Conservation (phyloP, 805 yeast species). For the Candida insectorum region DNA sequence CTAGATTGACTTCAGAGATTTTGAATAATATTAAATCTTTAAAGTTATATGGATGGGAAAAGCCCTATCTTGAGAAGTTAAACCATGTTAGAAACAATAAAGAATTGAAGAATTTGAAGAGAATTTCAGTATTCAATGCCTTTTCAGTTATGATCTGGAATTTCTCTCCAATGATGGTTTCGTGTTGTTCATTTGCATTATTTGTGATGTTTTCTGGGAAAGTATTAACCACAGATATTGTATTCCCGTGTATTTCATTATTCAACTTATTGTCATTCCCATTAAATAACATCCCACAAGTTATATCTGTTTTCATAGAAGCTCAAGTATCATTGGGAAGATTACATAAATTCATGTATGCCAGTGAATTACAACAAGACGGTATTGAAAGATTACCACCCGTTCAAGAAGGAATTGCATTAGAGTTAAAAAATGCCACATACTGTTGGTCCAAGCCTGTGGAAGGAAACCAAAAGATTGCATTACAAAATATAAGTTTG, state of each 20-base stretch:
- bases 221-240: slow-evolving; percentile 84
- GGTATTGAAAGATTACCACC: slow-evolving; percentile 58
- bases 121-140: slow-evolving; percentile 70
- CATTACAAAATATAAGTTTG: slow-evolving; percentile 59
- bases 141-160: slow-evolving; percentile 73
- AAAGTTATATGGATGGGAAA: slow-evolving; percentile 94
- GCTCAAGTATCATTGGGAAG: slow-evolving; percentile 80
- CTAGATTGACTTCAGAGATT: slow-evolving; percentile 82
- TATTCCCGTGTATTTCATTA: slow-evolving; percentile 83
- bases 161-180: slow-evolving; percentile 83
- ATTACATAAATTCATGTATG: slow-evolving; percentile 64
- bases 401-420: slow-evolving; percentile 55
- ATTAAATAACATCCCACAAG: slow-evolving; percentile 85
- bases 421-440: slow-evolving; percentile 60
- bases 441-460: slow-evolving; percentile 68
- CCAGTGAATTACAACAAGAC: slow-evolving; percentile 77
- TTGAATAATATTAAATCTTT: slow-evolving; percentile 87
- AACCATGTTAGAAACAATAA: slow-evolving; percentile 81
- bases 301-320: slow-evolving; percentile 79
- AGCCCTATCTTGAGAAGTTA: slow-evolving; percentile 71
- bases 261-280: slow-evolving; percentile 91
- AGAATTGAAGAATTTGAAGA: slow-evolving; percentile 71
- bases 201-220: slow-evolving; percentile 58
- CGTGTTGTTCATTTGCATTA: slow-evolving; percentile 83
- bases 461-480: slow-evolving; percentile 47